Base-by-base conservation (phyloP, 1,284 basidiomycete genomes). In the Naganishia sp. region DNA sequence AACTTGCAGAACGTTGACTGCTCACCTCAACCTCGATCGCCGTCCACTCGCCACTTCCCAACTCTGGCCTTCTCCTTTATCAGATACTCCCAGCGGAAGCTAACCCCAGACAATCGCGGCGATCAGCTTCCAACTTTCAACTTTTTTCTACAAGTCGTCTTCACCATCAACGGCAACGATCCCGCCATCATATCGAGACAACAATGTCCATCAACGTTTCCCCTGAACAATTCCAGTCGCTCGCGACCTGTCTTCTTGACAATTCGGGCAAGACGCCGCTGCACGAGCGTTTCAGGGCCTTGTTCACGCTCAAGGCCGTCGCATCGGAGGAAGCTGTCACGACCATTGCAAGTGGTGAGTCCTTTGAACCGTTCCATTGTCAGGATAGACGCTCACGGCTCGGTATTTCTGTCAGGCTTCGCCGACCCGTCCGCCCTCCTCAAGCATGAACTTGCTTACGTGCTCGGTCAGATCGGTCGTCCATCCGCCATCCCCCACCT, bases 381-480 rank as follows among this genome's bases (percentile, higher is more conserved):
- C 23, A 57, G 41, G 10, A 5, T 35, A 17, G 6, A 7, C 15
- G 32, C 32, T 50, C 4, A 49, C 32, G 32, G 2, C 23, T 35
- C 42, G 4, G 3, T 39, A 5, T 2, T 52, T 47, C 50, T 17
- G 10, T 51, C 73, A 94, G 94, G 90, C 21, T 92, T 98, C 76
- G 79, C 82, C 42, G 94, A 96, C 78, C 85, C 88, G 18, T 96
- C 93, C 51, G 91, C 94, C 7, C 80, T 99, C 57, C 85, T 99
- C 55, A 98, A 97, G 77, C 95, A 99, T 78, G 95, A 99, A 77
- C 85, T 99, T 3, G 95, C 95, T 1, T 99, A 99, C 77, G 95
- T 94, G 70, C 85, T 99, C 1, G 95, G 95, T 0, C 95, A 99
- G 80, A 90, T 96, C 76, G 87, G 88, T 71, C 85, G 85, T 54